Evolutionary conservation across 2,329 filamentous ascomycete genomes (phyloP).

Genomic region (Clonostachys chloroleuca): DNA sequence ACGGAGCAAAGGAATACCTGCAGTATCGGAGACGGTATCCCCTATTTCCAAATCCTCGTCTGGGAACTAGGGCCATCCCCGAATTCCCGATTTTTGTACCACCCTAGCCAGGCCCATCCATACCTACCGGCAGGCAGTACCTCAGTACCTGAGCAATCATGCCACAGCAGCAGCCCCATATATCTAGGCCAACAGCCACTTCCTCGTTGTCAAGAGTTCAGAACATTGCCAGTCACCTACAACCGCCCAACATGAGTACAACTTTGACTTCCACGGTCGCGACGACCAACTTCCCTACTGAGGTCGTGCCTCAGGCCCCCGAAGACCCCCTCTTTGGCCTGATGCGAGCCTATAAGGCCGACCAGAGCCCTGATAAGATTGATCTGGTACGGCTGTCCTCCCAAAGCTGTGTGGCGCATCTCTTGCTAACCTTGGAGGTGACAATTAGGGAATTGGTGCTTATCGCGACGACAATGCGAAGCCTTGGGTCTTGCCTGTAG

Average conservation of each 20-base stretch:
- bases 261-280: slow-evolving; percentile 24
- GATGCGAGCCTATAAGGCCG: slow-evolving; percentile 81
- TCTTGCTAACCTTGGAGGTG: not conserved
- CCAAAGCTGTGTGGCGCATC: slow-evolving; percentile 1
- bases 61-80: too few relatives aligned
- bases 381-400: slow-evolving; percentile 64
- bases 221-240: slow-evolving; percentile 68
- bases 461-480: slow-evolving; percentile 95
- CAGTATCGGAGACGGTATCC: too few relatives aligned
- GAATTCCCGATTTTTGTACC: too few relatives aligned
- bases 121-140: too few relatives aligned
- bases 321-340: slow-evolving; percentile 94
- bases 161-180: slow-evolving; percentile 7
- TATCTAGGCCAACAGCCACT: slow-evolving; percentile 28
- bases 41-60: too few relatives aligned
- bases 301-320: slow-evolving; percentile 81
- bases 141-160: slow-evolving; percentile 5
- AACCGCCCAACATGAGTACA: slow-evolving; percentile 27
- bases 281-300: slow-evolving; percentile 66
- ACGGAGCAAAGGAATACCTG: too few relatives aligned
- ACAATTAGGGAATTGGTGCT: slow-evolving; percentile 68
- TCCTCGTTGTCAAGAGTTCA: slow-evolving; percentile 49
- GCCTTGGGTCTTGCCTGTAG: slow-evolving; percentile 94
- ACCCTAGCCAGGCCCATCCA: too few relatives aligned
- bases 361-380: slow-evolving; percentile 75